Conservation (phyloP, 2,329 filamentous ascomycete genomes). For the Aspergillus amoenus region DNA sequence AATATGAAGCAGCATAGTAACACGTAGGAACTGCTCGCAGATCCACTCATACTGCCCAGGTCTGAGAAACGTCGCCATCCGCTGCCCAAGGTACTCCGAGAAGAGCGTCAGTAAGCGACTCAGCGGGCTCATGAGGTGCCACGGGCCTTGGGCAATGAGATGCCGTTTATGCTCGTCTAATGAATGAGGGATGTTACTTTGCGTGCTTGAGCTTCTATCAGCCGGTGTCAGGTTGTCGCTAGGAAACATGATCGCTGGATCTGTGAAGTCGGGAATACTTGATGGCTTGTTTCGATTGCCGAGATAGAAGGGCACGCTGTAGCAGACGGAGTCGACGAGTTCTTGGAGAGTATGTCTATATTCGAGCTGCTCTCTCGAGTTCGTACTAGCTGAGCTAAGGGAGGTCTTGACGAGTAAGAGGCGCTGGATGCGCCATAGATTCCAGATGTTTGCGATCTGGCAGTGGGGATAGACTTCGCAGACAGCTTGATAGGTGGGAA, state of each 20-base stretch:
- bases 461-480: conserved; percentile 24
- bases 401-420: not conserved
- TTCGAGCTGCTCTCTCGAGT: not conserved
- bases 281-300: not conserved
- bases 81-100: conserved; percentile 13
- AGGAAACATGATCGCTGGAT: not conserved
- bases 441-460: conserved; percentile 22
- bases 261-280: not conserved
- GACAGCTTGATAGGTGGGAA: conserved; percentile 20
- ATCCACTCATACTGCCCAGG: conserved; percentile 19
- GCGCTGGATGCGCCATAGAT: conserved; percentile 17
- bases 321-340: not conserved
- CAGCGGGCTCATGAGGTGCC: conserved; percentile 22
- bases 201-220: not conserved
- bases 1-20: conserved; percentile 14
- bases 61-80: conserved; percentile 11
- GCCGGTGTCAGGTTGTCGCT: not conserved
- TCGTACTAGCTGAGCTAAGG: not conserved
- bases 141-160: conserved; percentile 22
- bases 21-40: conserved; percentile 18
- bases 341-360: not conserved
- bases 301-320: not conserved
- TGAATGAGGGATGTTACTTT: not conserved
- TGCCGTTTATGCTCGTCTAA: conserved; percentile 16
- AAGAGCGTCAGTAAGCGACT: conserved; percentile 22